A percentile compares a stretch with the other conserved stretches of the same genome.
Conservation (phyloP, 176 grass and related monocot species). For the Eleusine indica region DNA sequence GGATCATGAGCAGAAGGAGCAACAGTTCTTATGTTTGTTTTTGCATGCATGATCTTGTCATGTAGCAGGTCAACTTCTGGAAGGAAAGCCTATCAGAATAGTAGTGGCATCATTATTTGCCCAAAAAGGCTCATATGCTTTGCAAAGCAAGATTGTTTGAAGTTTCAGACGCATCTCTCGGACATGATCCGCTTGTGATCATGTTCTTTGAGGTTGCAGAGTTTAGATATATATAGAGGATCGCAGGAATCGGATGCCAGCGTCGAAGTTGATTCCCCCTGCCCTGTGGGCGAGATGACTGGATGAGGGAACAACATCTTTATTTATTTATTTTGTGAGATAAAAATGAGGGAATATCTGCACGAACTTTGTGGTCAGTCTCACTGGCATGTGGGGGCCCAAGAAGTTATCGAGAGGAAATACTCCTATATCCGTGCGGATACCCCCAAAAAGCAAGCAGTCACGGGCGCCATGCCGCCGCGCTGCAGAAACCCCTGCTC, state of each 20-base stretch:
- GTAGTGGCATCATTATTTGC: not conserved
- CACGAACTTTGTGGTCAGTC: conserved; percentile 11
- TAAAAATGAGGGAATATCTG: conserved; percentile 4
- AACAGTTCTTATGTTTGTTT: not conserved
- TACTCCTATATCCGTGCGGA: not conserved
- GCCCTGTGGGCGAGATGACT: not conserved
- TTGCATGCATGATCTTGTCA: not conserved
- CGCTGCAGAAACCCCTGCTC: not conserved
- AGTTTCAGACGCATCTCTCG: conserved; percentile 35
- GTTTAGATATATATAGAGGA: conserved; percentile 14
- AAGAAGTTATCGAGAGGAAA: not conserved
- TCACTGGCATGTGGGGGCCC: conserved; percentile 19
- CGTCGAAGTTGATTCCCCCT: conserved; percentile 37
- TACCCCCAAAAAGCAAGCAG: not conserved
- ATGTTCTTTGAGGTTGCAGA: not conserved
- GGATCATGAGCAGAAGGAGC: not conserved
- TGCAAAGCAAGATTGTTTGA: conserved; percentile 12
- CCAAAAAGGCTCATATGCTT: not conserved
- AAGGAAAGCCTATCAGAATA: not conserved
- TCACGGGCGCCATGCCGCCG: conserved; percentile 44
- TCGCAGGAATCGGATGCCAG: conserved; percentile 43
- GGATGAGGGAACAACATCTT: not conserved
- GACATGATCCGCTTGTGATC: conserved; percentile 11
- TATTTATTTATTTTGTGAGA: not conserved
- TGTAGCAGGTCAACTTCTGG: conserved; percentile 23